A percentile compares a stretch with the other conserved stretches of the same genome.
phyloP scores from a whole-genome alignment of 148 eudicot species.

The Chenopodium suecicum region DNA sequence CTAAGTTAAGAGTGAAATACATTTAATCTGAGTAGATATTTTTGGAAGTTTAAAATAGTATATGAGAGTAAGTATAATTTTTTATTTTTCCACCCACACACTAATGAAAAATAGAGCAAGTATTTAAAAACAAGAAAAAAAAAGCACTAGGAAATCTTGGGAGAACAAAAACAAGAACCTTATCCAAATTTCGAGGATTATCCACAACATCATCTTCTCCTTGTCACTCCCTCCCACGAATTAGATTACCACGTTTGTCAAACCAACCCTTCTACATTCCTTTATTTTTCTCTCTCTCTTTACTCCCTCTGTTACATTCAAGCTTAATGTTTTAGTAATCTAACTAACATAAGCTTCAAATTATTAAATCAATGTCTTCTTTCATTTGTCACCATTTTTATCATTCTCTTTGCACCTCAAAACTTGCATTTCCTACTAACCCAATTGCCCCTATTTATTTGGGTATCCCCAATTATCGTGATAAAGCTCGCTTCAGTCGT shows the following conservation, averaged over 20 bases:
- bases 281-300: background rate
- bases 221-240: slow-evolving; percentile 15
- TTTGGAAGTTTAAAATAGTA: too few species aligned
- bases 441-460: slow-evolving; percentile 21
- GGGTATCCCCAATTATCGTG: slow-evolving; percentile 10
- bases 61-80: too few species aligned
- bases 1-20: too few species aligned
- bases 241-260: background rate
- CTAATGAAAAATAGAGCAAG: too few species aligned
- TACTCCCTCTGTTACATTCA: background rate
- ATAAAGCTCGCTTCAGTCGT: slow-evolving; percentile 26
- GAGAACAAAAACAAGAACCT: slow-evolving; percentile 1
- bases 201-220: slow-evolving; percentile 23
- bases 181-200: slow-evolving; percentile 24
- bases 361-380: slow-evolving; percentile 52
- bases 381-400: slow-evolving; percentile 41
- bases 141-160: background rate
- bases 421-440: slow-evolving; percentile 23
- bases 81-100: too few species aligned
- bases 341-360: background rate
- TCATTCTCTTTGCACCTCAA: slow-evolving; percentile 38
- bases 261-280: background rate
- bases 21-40: too few species aligned
- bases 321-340: slow-evolving; percentile 14
- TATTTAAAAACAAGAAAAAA: too few species aligned